Evolutionary conservation across 352 stramenopile species (phyloP).

Genomic region (Phytophthora colocasiae): DNA sequence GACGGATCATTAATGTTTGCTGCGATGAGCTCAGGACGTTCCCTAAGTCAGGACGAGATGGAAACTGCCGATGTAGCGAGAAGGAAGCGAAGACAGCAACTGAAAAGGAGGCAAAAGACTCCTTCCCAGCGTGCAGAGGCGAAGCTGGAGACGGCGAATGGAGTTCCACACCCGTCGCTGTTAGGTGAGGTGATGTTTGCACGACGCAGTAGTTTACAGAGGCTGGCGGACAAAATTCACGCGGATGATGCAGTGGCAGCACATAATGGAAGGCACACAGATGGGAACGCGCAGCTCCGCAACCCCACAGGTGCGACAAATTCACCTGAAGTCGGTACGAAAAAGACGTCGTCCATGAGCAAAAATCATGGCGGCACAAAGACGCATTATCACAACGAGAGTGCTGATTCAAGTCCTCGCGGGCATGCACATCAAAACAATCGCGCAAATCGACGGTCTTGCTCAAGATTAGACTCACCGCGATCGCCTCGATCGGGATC

Average conservation of each 20-base stretch:
- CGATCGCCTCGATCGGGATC: constrained; percentile 29
- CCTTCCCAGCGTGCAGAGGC: constrained; percentile 14
- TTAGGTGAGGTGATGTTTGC: constrained; percentile 43
- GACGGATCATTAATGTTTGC: constrained; percentile 14
- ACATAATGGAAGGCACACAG: constrained; percentile 16
- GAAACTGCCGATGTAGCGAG: constrained; percentile 21
- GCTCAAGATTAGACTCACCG: constrained; percentile 30
- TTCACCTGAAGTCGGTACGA: constrained; percentile 17
- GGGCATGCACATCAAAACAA: constrained; percentile 22
- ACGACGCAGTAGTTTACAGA: constrained; percentile 64
- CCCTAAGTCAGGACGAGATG: constrained; percentile 44
- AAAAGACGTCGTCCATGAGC: constrained; percentile 22
- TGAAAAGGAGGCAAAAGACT: constrained; percentile 39
- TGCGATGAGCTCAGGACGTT: constrained; percentile 19
- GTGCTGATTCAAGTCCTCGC: constrained; percentile 30
- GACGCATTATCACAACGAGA: constrained; percentile 26
- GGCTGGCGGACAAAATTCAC: constrained; percentile 56
- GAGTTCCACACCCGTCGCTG: constrained; percentile 44
- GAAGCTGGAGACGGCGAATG: constrained; percentile 18
- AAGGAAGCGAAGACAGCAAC: constrained; percentile 33
- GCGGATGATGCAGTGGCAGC: constrained; percentile 35
- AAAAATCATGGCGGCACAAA: constrained; percentile 19
- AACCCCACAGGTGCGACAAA: constrained; percentile 2
- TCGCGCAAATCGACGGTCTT: constrained; percentile 21
- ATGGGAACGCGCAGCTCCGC: constrained; percentile 5